Evolutionary conservation across 495 filamentous ascomycete genomes (phyloP), one percentile per base, ranked within the genome.

Genomic region (Aspergillus mulundensis): DNA sequence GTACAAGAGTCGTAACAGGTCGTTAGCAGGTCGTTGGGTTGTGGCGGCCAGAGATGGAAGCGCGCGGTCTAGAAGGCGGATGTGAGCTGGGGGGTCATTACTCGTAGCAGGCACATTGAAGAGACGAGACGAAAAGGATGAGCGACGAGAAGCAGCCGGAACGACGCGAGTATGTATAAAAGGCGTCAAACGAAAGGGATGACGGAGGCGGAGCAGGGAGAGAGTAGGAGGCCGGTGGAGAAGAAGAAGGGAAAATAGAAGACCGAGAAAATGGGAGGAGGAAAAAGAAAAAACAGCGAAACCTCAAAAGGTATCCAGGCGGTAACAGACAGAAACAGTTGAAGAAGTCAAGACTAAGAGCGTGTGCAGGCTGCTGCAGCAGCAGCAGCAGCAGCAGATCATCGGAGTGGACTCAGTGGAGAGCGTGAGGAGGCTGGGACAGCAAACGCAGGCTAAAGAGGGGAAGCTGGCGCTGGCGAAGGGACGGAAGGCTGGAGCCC

Each of bases 171-270:
- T 61, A 59, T 54, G 65, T 65, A 65, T 65, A 61, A 51, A 61
- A 57, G 56, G 62, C 56, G 62, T 58, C 62, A 65, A 65, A 66
- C 62, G 66, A 61, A 67, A 68, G 59, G 62, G 61, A 61, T 65
- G 61, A 57, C 38, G 57, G 42, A 50, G 54, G 56, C 58, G 58
- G 52, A 49, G 61, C 53, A 59, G 58, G 58, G 62, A 67, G 57
- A 61, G 62, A 30, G 18, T 10, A 46, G 43, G 32, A 50, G 48
- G 48, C 6, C 20, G 48, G 54, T 64, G 70, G 69, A 70, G 69
- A 60, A 62, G 64, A 64, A 4, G 11, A 36, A 36, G 58, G 60
- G 65, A 67, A 71, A 68, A 70, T 66, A 70, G 63, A 66, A 66
- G 64, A 63, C 40, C 56, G 49, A 56, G 44, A 25, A 39, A 53